Conservation (phyloP, 1,139 yeast species). For the Taphrina communis region DNA sequence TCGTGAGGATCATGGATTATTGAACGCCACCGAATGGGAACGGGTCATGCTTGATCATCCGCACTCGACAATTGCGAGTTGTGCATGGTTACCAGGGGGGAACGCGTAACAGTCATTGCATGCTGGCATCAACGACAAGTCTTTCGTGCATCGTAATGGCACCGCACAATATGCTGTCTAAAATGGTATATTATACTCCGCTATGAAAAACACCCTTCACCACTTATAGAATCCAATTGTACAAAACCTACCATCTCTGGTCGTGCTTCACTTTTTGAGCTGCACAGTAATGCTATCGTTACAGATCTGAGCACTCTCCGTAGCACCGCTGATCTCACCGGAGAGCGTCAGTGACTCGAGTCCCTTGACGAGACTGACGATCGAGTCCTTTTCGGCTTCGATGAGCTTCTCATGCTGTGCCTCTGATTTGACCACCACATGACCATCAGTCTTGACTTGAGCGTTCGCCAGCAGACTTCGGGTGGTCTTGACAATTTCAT, state of each 20-base stretch:
- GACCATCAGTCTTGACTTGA: constrained; percentile 83
- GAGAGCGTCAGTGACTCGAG: constrained; percentile 42
- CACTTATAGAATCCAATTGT: no score
- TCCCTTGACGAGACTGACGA: constrained; percentile 82
- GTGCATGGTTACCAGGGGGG: no score
- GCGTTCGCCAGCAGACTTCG: constrained; percentile 92
- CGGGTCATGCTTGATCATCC: no score
- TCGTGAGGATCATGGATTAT: no score
- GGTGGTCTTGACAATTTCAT: constrained; percentile 87
- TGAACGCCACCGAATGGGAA: no score
- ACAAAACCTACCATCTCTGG: no score
- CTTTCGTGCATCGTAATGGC: neutral
- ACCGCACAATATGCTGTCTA: neutral
- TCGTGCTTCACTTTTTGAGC: neutral
- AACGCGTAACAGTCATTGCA: no score
- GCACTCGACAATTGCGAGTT: no score
- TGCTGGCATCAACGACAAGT: no score
- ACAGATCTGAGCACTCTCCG: constrained; percentile 20
- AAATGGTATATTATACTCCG: neutral
- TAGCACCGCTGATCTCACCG: neutral
- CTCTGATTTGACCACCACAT: constrained; percentile 73
- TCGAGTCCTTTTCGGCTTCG: constrained; percentile 74
- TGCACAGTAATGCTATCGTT: constrained; percentile 14
- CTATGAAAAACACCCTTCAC: neutral
- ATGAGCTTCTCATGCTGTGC: constrained; percentile 62